Evolutionary conservation across 1,139 yeast species (phyloP).

Genomic region (Meyerozyma athensensis): DNA sequence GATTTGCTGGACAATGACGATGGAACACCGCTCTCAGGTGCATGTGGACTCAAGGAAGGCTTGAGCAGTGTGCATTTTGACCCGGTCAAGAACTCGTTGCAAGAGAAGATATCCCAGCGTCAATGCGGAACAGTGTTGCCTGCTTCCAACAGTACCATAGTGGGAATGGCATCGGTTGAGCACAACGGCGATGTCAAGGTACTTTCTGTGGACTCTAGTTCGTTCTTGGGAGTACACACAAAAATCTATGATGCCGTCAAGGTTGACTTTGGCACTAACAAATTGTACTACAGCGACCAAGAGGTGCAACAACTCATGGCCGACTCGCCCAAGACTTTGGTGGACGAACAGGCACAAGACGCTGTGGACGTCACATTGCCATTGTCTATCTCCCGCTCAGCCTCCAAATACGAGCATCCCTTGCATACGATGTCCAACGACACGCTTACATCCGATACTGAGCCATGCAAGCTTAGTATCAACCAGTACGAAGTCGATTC

Average conservation of each 20-base stretch:
- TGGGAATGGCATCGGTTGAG: constrained; percentile 37
- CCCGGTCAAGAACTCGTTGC: constrained; percentile 26
- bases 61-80: constrained; percentile 38
- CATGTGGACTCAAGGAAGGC: constrained; percentile 47
- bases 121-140: constrained; percentile 62
- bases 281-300: constrained; percentile 29
- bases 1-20: constrained; percentile 39
- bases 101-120: constrained; percentile 32
- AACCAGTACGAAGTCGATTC: not conserved
- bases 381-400: constrained; percentile 17
- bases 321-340: constrained; percentile 22
- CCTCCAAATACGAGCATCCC: not conserved
- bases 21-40: constrained; percentile 3
- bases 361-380: constrained; percentile 19
- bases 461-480: constrained; percentile 3
- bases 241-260: constrained; percentile 34
- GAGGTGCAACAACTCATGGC: constrained; percentile 26
- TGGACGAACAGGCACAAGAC: constrained; percentile 13
- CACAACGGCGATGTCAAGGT: constrained; percentile 31
- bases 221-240: constrained; percentile 53
- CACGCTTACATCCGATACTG: constrained; percentile 2
- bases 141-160: constrained; percentile 49
- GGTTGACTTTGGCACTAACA: constrained; percentile 17
- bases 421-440: constrained; percentile 2
- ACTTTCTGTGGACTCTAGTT: constrained; percentile 49